Conservation (phyloP, 495 filamentous ascomycete species). For the Aspergillus ellipticus region DNA sequence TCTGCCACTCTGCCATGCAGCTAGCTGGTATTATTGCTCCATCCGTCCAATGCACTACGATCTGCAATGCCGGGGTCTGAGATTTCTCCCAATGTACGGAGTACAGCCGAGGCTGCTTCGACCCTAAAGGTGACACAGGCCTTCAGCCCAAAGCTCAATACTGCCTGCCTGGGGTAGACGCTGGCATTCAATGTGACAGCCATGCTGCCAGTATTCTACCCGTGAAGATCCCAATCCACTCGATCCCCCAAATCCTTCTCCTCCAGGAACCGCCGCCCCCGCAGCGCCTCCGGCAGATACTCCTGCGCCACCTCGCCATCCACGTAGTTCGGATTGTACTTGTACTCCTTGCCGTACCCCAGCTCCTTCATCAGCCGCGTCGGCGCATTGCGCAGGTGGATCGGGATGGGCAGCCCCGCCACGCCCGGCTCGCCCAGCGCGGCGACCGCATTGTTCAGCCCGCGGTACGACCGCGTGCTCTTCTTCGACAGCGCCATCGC, state of each 20-base stretch:
- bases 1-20: no score
- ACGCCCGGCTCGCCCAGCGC: conserved; percentile 75
- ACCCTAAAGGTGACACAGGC: no score
- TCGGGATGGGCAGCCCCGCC: conserved; percentile 72
- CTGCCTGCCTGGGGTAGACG: no score
- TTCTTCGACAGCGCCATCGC: conserved; percentile 81
- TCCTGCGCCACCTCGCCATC: conserved; percentile 85
- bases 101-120: no score
- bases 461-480: conserved; percentile 81
- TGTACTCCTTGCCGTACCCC: conserved; percentile 87
- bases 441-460: conserved; percentile 70
- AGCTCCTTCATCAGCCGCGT: conserved; percentile 90
- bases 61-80: no score
- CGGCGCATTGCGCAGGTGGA: conserved; percentile 88
- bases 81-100: no score
- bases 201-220: no score
- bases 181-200: no score
- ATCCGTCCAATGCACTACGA: no score
- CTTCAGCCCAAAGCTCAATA: no score
- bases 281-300: conserved; percentile 75
- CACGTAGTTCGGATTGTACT: conserved; percentile 88
- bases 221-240: conserved; percentile 67
- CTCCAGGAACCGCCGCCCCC: conserved; percentile 71
- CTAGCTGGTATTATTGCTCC: no score
- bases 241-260: conserved; percentile 74